These are phyloP conservation scores for Suillus subaureus DNA, from an alignment of 768 basidiomycete species.

Conservation along the genomic window DNA sequence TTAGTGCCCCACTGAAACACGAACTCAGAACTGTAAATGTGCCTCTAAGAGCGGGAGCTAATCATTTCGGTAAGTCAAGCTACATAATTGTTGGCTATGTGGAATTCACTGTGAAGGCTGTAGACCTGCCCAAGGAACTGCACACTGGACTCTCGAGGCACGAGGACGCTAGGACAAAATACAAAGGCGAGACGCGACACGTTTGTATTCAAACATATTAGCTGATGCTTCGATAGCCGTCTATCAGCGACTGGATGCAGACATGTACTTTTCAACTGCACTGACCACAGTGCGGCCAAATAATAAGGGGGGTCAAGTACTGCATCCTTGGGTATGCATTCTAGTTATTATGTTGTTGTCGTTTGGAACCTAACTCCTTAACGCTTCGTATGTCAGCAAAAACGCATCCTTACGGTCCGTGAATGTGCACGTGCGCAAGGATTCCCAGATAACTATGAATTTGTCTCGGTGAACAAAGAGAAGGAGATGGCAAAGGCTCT, in stretches of 20 bases:
- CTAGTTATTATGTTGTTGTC: neutral
- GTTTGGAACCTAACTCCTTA: neutral
- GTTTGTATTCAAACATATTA: neutral
- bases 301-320: slow-evolving; percentile 45
- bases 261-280: slow-evolving; percentile 62
- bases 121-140: slow-evolving; percentile 48
- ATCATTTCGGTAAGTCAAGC: slow-evolving; percentile 48
- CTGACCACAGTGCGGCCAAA: slow-evolving; percentile 58
- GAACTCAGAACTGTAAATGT: slow-evolving; percentile 35
- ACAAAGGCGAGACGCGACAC: slow-evolving; percentile 27
- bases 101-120: slow-evolving; percentile 1
- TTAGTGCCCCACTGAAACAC: neutral
- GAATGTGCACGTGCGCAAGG: slow-evolving; percentile 79
- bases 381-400: slow-evolving; percentile 51
- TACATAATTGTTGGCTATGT: neutral
- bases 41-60: slow-evolving; percentile 52
- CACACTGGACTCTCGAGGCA: slow-evolving; percentile 37
- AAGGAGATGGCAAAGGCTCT: slow-evolving; percentile 30
- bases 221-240: slow-evolving; percentile 37
- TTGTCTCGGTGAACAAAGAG: slow-evolving; percentile 47
- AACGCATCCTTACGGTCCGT: slow-evolving; percentile 63
- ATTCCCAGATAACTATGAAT: slow-evolving; percentile 72
- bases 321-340: slow-evolving; percentile 48
- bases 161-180: slow-evolving; percentile 27
- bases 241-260: slow-evolving; percentile 57